Percentiles rank a stretch among this genome's conserved stretches.
Conservation (phyloP, 495 filamentous ascomycete species). For the Hypoxylon lienhwacheense region DNA sequence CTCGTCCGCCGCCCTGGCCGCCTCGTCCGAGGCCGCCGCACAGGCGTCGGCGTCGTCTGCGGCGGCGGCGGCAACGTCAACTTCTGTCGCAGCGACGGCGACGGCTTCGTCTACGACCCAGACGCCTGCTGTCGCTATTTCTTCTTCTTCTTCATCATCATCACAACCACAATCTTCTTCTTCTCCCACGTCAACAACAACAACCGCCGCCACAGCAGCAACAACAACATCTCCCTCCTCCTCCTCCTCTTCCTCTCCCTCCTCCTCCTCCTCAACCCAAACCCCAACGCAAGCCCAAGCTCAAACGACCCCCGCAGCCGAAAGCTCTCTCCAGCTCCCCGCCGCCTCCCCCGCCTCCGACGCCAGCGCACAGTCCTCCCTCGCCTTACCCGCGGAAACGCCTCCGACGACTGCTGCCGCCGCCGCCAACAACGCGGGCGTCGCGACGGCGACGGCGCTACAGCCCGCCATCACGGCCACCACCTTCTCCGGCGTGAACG, state of each 20-base stretch:
- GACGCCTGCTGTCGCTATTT: neutral
- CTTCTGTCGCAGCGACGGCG: neutral
- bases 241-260: neutral
- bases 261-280: neutral
- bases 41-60: neutral
- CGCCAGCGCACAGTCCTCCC: no score
- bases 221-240: neutral
- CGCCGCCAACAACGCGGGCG: slow-evolving; percentile 23
- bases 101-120: slow-evolving; percentile 6
- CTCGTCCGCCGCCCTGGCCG: slow-evolving; percentile 26
- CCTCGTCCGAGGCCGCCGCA: slow-evolving; percentile 6
- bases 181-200: neutral
- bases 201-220: neutral
- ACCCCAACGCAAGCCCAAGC: slow-evolving; percentile 4
- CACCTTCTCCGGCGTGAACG: slow-evolving; percentile 21
- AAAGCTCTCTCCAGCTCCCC: slow-evolving; percentile 22
- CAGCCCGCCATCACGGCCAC: slow-evolving; percentile 24
- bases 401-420: slow-evolving; percentile 2
- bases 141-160: slow-evolving; percentile 8
- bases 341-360: slow-evolving; percentile 17
- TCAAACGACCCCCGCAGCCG: slow-evolving; percentile 13
- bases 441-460: neutral
- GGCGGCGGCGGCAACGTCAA: neutral
- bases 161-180: neutral
- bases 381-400: no score